Percentiles rank a stretch among this genome's conserved stretches.
Evolutionary conservation across 352 stramenopile genomes (phyloP).

Genomic region (Phytophthora idaei): DNA sequence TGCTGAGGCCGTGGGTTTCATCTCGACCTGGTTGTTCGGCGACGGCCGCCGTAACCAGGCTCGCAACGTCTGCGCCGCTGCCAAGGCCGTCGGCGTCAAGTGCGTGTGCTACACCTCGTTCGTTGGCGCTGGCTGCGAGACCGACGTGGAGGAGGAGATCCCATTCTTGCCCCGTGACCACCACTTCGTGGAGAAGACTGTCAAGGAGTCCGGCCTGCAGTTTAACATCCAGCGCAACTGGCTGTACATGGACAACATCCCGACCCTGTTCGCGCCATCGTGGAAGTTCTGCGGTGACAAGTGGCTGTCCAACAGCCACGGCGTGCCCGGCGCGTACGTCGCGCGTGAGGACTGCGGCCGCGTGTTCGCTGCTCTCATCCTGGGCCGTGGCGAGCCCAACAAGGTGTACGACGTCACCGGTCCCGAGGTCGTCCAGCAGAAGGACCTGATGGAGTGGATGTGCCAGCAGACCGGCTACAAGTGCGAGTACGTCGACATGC

Average conservation of each 20-base stretch:
- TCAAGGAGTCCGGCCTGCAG: constrained; percentile 30
- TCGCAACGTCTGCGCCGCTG: constrained; percentile 23
- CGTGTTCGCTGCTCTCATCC: constrained; percentile 23
- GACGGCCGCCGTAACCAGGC: constrained; percentile 26
- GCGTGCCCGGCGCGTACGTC: constrained; percentile 29
- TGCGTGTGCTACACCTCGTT: constrained; percentile 40
- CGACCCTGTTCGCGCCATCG: constrained; percentile 18
- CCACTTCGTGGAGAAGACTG: constrained; percentile 29
- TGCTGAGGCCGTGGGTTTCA: constrained; percentile 27
- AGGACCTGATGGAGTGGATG: constrained; percentile 35
- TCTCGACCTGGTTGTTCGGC: constrained; percentile 34
- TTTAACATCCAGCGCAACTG: constrained; percentile 47
- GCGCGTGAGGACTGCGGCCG: constrained; percentile 33
- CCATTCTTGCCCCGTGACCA: constrained; percentile 39
- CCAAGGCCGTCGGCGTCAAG: constrained; percentile 33
- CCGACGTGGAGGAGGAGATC: constrained; percentile 31
- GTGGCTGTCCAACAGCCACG: constrained; percentile 40
- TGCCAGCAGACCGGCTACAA: constrained; percentile 35
- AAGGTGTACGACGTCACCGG: constrained; percentile 36
- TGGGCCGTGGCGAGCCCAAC: constrained; percentile 35
- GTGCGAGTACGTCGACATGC: constrained; percentile 34
- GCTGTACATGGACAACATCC: constrained; percentile 43
- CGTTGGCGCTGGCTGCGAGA: constrained; percentile 25
- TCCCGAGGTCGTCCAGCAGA: constrained; percentile 21
- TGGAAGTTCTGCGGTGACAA: constrained; percentile 40